Conservation (phyloP, 2,329 filamentous ascomycete genomes). For the Aspergillus unguis region DNA sequence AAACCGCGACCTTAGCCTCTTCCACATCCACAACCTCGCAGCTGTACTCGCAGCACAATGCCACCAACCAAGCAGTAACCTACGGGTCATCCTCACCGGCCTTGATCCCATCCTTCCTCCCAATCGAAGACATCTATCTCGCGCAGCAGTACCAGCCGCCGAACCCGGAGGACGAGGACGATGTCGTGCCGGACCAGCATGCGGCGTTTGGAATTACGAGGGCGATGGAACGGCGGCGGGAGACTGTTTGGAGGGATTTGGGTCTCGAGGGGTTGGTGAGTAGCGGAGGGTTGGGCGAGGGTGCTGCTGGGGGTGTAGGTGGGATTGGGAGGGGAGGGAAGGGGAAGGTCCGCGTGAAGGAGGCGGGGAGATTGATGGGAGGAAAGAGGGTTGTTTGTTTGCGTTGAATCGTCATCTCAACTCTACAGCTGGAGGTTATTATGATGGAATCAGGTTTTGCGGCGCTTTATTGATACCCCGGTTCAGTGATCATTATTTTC, state of each 20-base stretch:
- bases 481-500: conserved; percentile 1
- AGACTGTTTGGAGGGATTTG: conserved; percentile 59
- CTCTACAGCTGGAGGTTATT: neutral
- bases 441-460: neutral
- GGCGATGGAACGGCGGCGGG: conserved; percentile 55
- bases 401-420: conserved; percentile 23
- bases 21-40: conserved; percentile 8
- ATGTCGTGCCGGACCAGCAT: conserved; percentile 65
- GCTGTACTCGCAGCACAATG: conserved; percentile 3
- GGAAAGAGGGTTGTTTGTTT: conserved; percentile 38
- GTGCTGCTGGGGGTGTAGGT: conserved; percentile 17
- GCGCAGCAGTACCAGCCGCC: conserved; percentile 59
- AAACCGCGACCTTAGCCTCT: conserved; percentile 11
- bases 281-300: too few relatives aligned
- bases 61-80: conserved; percentile 20
- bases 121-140: conserved; percentile 61
- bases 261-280: conserved; percentile 22
- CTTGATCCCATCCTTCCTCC: conserved; percentile 42
- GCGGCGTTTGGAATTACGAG: conserved; percentile 64
- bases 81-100: conserved; percentile 32
- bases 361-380: conserved; percentile 37
- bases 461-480: conserved; percentile 11
- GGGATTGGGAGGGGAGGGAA: conserved; percentile 16
- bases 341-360: conserved; percentile 24
- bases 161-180: conserved; percentile 66